phyloP scores from a whole-genome alignment of 2,329 filamentous ascomycete species.

The Thermochaetoides dissita region DNA sequence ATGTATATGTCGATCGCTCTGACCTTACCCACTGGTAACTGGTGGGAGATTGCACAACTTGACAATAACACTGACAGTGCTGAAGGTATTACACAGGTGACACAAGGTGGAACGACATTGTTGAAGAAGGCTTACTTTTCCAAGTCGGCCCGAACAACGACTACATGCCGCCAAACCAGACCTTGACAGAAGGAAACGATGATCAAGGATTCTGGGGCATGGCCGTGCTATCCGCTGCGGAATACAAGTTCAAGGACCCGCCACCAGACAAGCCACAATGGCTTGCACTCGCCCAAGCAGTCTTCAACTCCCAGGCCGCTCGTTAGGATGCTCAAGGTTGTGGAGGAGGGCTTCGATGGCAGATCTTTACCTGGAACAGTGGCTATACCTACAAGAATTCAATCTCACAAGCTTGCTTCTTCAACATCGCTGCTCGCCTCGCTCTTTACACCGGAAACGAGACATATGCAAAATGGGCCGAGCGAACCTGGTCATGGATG shows the following conservation, averaged over 20 bases:
- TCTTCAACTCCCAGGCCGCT: constrained; percentile 64
- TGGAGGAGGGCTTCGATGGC: constrained; percentile 67
- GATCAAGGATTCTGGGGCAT: constrained; percentile 66
- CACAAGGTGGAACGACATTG: constrained; percentile 53
- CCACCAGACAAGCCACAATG: constrained; percentile 44
- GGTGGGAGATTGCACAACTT: no score
- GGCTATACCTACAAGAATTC: constrained; percentile 59
- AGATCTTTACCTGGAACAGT: constrained; percentile 70
- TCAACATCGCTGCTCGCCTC: constrained; percentile 43
- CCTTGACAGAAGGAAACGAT: constrained; percentile 55
- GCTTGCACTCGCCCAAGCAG: constrained; percentile 60
- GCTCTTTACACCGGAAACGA: constrained; percentile 60
- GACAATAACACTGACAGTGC: no score
- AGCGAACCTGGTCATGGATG: constrained; percentile 59
- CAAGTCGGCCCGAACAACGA: constrained; percentile 61
- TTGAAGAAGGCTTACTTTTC: constrained; percentile 53
- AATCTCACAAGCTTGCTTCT: constrained; percentile 36
- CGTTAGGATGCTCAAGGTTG: constrained; percentile 60
- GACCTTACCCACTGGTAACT: no score
- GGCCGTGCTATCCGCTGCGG: constrained; percentile 55
- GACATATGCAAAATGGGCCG: constrained; percentile 67
- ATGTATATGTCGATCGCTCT: background rate
- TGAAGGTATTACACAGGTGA: constrained; percentile 53
- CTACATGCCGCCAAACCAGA: constrained; percentile 66
- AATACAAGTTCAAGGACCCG: constrained; percentile 52